Base-by-base conservation (phyloP, 2,329 filamentous ascomycete genomes). In the Colletotrichum magnum region DNA sequence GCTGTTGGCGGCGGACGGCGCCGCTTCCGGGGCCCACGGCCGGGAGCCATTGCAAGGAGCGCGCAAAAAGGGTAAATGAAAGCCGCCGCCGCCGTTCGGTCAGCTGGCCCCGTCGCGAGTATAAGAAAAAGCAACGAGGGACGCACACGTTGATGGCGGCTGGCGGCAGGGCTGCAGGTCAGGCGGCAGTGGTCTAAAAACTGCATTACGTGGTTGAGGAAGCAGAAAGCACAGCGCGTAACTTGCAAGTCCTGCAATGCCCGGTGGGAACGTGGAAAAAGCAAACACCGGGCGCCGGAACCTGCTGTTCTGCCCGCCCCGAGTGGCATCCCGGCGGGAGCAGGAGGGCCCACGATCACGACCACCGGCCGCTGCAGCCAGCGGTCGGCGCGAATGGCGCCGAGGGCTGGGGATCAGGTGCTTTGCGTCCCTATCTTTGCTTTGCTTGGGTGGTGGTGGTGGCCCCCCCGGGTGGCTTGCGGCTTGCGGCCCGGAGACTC, bases 1-100 rank as follows among this genome's bases (percentile, higher is more conserved):
- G 12, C 39, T 41, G 56, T 48, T 64, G 57, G 28, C 56, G 36
- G 64, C 65, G 65, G 59, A 58, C 59, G 64, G 64, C 16, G 59
- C 53, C 53, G 65, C 47, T 64, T 57, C 65, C 65, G 65, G 45
- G 36, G 52, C 51, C 28, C 51, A 41, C 26, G 28, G 32, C 51
- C 52, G 39, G 64, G 26, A 4, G 5, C n/a, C n/a, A 56, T 5
- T 53, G 13, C 21, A 1, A 36, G 32, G 5, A 36, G 32, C 32
- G 32, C 32, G 32, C 10, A 10, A 36, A 36, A 10, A 24, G 21
- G 21, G 7, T 36, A 3, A 36, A 28, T 3, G 13, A 43, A 39
- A 26, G 28, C 45, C 26, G 57, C 26, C 43, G 26, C 28, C 28
- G 58, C 15, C 10, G 39, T 51, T 56, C 10, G 50, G 52, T 58